These are phyloP conservation scores for Ogataea pignaliae DNA, from an alignment of 805 yeast genomes.

Conservation along the genomic window DNA sequence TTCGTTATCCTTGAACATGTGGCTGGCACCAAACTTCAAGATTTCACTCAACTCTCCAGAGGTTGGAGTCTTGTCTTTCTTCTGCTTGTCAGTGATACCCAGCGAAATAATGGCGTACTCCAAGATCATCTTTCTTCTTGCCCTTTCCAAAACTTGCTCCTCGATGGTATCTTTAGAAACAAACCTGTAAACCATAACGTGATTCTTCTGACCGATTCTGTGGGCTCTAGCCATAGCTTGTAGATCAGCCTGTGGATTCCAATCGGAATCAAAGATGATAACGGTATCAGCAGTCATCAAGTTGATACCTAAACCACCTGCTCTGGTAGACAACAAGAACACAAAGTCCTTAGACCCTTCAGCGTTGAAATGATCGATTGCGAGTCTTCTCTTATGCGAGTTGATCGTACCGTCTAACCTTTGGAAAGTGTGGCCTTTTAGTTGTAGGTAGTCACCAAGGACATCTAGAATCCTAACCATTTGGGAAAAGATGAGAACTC, in stretches of 20 bases:
- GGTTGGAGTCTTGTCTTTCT: conserved; percentile 55
- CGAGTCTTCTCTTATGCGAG: conserved; percentile 85
- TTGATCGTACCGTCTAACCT: conserved; percentile 96
- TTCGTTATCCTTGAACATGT: conserved; percentile 91
- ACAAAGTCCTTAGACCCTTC: conserved; percentile 90
- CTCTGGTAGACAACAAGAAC: conserved; percentile 88
- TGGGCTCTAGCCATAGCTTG: conserved; percentile 99
- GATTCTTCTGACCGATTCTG: conserved; percentile 98
- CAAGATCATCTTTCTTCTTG: conserved; percentile 95
- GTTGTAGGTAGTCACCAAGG: conserved; percentile 84
- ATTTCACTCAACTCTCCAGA: conserved; percentile 86
- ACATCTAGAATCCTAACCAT: conserved; percentile 97
- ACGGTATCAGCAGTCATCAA: conserved; percentile 99
- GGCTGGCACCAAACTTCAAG: conserved; percentile 96
- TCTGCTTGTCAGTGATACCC: conserved; percentile 79
- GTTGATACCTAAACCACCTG: conserved; percentile 98
- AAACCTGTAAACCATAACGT: conserved; percentile 94
- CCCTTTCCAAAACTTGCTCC: conserved; percentile 94
- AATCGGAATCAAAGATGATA: conserved; percentile 94
- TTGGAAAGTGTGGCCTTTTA: conserved; percentile 86
- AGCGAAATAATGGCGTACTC: conserved; percentile 96
- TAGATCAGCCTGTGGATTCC: conserved; percentile 99
- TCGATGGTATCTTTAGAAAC: conserved; percentile 98
- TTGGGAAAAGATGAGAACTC: conserved; percentile 92
- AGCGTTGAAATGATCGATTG: conserved; percentile 95